Base-by-base conservation (phyloP, 768 basidiomycete species). In the Tylopilus sp. region DNA sequence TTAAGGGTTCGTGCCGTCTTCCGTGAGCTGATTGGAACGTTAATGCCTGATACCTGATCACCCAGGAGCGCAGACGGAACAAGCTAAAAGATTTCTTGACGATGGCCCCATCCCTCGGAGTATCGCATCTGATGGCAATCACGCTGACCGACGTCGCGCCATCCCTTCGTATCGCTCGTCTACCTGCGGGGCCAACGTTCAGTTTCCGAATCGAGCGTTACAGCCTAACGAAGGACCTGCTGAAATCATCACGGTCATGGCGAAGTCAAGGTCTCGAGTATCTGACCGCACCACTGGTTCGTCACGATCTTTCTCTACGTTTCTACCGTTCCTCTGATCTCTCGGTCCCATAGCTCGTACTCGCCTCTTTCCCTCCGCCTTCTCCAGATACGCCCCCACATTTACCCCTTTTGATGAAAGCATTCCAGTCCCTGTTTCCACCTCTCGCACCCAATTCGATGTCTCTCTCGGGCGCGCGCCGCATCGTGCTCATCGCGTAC, bases 371-470 rank as follows among this genome's bases (percentile, higher is more conserved):
- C 72, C 92, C 83, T 48, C 83, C 78, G 53, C 86, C 84, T 45
- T 85, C 82, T 11, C 86, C 88, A 3, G 78, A 74, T 22, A 87
- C 87, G 3, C 87, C 92, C 3, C 83, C 86, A 3, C 93, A 98
- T 67, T 78, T 98, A 34, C 80, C 91, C 33, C 86, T 98, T 53
- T 81, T 98, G 65, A 87, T 94, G 81, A 97, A 97, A 71, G 84
- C 93, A 53, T 97, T 99, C 74, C 97, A 98, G 70, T 87, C 91
- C 28, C 76, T 99, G 55, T 99, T 98, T 74, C 97, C 97, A 6
- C 88, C 97, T 0, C 89, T 99, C 43, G 78, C 90, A 12, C 91
- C 91, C 1, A 79, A 89, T 62, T 80, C 83, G 29, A 77, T 93
- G 66, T 81, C 83, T 21, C 83, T 92, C 46, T 87, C 95, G 48